Conservation (phyloP, 805 yeast species). For the Myxozyma kluyveri region DNA sequence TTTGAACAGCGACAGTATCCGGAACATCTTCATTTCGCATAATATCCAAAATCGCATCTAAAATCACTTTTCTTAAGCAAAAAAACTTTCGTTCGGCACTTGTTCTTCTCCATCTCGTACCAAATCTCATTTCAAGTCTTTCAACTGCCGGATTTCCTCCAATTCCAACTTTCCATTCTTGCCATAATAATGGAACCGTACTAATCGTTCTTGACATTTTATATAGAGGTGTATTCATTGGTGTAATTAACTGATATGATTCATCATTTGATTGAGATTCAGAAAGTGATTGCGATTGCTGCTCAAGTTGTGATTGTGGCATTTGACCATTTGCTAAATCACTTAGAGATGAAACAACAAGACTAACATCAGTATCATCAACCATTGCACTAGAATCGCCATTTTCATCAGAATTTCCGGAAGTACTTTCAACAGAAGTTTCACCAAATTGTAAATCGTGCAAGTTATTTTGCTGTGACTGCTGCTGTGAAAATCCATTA, state of each 20-base stretch:
- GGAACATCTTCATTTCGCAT: conserved; percentile 13
- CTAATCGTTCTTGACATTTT: conserved; percentile 20
- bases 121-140: conserved; percentile 21
- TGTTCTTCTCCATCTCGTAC: conserved; percentile 25
- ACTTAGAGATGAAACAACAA: not conserved
- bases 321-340: not conserved
- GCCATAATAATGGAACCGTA: conserved; percentile 26
- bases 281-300: not conserved
- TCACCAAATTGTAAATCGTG: too few relatives aligned
- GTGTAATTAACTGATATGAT: not conserved
- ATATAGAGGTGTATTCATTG: conserved; percentile 17
- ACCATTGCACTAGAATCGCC: not conserved
- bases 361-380: not conserved
- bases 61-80: conserved; percentile 24
- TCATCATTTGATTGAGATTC: not conserved
- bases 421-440: too few relatives aligned
- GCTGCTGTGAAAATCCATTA: too few relatives aligned
- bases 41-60: conserved; percentile 16
- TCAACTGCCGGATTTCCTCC: conserved; percentile 26
- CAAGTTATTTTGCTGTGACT: too few relatives aligned
- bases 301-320: not conserved
- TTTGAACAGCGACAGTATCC: conserved; percentile 17
- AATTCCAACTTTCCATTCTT: conserved; percentile 26
- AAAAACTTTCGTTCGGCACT: conserved; percentile 28
- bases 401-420: not conserved